phyloP scores from a whole-genome alignment of 495 filamentous ascomycete species.

The Poronia punctata region DNA sequence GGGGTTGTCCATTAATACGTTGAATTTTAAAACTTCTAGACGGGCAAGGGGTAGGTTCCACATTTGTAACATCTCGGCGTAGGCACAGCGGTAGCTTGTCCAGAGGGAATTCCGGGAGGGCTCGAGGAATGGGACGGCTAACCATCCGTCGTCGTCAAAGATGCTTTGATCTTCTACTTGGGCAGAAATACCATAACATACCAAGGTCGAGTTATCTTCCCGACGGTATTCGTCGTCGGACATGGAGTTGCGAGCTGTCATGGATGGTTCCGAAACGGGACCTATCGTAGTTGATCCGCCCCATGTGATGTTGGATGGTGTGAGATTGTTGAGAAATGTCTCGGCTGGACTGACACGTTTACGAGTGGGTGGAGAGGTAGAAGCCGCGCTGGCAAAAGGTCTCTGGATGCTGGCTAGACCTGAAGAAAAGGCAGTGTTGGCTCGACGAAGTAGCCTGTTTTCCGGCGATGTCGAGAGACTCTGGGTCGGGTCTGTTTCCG shows the following conservation, averaged over 20 bases:
- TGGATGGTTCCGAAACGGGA: constrained; percentile 34
- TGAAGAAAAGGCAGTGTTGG: constrained; percentile 54
- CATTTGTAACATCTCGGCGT: constrained; percentile 72
- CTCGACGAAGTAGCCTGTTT: constrained; percentile 41
- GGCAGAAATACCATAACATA: constrained; percentile 49
- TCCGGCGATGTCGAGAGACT: constrained; percentile 70
- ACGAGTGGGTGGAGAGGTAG: constrained; percentile 63
- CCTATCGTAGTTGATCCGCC: constrained; percentile 53
- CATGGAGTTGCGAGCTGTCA: constrained; percentile 37
- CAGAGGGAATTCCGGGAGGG: constrained; percentile 53
- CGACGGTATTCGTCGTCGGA: constrained; percentile 38
- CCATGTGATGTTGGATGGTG: constrained; percentile 59
- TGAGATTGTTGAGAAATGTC: constrained; percentile 54
- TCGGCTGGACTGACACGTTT: constrained; percentile 64
- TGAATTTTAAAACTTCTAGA: constrained; percentile 81
- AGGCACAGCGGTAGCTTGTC: constrained; percentile 64
- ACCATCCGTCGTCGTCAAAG: constrained; percentile 72
- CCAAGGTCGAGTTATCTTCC: constrained; percentile 34
- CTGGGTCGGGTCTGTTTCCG: constrained; percentile 37
- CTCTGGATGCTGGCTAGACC: constrained; percentile 66
- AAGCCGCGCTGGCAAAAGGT: constrained; percentile 61
- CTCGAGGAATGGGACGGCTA: constrained; percentile 63
- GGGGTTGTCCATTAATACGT: constrained; percentile 46
- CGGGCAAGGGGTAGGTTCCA: constrained; percentile 73
- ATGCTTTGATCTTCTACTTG: constrained; percentile 66